phyloP scores from a whole-genome alignment of 2,329 filamentous ascomycete species.

The Fusarium vanettenii region DNA sequence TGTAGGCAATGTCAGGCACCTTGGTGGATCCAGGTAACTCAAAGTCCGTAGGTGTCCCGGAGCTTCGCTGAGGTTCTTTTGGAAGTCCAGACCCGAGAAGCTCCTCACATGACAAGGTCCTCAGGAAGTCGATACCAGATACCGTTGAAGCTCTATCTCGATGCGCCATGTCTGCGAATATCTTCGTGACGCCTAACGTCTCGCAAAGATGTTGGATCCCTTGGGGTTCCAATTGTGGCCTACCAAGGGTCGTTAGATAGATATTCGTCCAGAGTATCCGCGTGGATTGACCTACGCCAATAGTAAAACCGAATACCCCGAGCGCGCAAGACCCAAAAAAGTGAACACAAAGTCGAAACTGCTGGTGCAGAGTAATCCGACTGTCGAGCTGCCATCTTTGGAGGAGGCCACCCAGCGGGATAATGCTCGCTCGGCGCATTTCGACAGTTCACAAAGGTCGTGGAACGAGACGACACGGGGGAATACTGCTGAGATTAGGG shows the following conservation, averaged over 20 bases:
- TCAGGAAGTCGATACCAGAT: conserved; percentile 9
- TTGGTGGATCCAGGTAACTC: background rate
- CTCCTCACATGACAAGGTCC: conserved; percentile 17
- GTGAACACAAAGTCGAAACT: conserved; percentile 67
- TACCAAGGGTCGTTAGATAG: conserved; percentile 36
- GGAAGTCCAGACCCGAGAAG: background rate
- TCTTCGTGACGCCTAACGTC: conserved; percentile 52
- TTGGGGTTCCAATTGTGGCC: conserved; percentile 57
- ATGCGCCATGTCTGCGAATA: conserved; percentile 58
- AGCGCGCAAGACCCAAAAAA: conserved; percentile 69
- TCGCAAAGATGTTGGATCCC: conserved; percentile 66
- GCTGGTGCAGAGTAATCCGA: conserved; percentile 66
- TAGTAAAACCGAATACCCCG: conserved; percentile 66
- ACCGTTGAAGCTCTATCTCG: background rate
- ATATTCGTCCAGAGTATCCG: background rate
- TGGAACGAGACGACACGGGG: conserved; percentile 43
- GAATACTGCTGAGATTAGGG: background rate
- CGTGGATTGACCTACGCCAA: conserved; percentile 57
- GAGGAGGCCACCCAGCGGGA: background rate
- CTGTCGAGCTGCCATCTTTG: rapidly evolving
- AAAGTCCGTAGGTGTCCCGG: background rate
- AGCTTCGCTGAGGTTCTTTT: background rate
- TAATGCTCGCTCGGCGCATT: conserved; percentile 47
- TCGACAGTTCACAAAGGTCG: conserved; percentile 46
- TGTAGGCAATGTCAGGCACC: conserved; percentile 61